Percentiles rank a stretch among this genome's conserved stretches.
Evolutionary conservation across 2,329 filamentous ascomycete species (phyloP).

Genomic region (Raffaelea deltoideospora): DNA sequence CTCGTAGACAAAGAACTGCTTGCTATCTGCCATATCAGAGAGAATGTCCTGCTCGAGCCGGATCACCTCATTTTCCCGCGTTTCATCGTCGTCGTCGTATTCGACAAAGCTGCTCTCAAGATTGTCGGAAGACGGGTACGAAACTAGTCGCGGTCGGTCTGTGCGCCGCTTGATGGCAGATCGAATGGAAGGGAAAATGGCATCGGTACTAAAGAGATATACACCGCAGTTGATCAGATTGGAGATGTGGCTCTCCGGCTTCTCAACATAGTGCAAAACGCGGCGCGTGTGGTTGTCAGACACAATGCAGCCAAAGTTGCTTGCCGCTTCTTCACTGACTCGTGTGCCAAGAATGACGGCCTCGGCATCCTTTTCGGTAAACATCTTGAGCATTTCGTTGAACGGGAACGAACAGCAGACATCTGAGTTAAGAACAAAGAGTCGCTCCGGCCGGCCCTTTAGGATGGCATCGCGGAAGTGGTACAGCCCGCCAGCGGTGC

Average conservation of each 20-base stretch:
- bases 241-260: slow-evolving; percentile 92
- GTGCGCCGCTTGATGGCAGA: slow-evolving; percentile 90
- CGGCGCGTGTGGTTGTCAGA: slow-evolving; percentile 86
- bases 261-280: slow-evolving; percentile 97
- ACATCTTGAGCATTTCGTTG: slow-evolving; percentile 86
- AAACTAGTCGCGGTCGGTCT: slow-evolving; percentile 77
- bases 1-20: slow-evolving; percentile 96
- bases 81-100: slow-evolving; percentile 54
- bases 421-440: slow-evolving; percentile 96
- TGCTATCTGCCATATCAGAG: slow-evolving; percentile 87
- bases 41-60: slow-evolving; percentile 95
- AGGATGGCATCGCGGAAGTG: slow-evolving; percentile 98
- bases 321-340: slow-evolving; percentile 78
- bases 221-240: slow-evolving; percentile 99
- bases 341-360: slow-evolving; percentile 90
- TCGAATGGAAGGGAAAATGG: slow-evolving; percentile 91
- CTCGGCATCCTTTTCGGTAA: slow-evolving; percentile 89
- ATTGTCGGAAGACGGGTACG: slow-evolving; percentile 93
- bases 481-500: slow-evolving; percentile 91
- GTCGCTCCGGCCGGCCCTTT: slow-evolving; percentile 84
- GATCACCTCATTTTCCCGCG: slow-evolving; percentile 68
- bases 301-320: slow-evolving; percentile 96
- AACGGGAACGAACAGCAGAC: slow-evolving; percentile 98
- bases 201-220: slow-evolving; percentile 90
- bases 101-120: slow-evolving; percentile 50